Evolutionary conservation across 768 basidiomycete species (phyloP), one percentile per base, ranked within the genome.

Genomic region (Suillus placidus): DNA sequence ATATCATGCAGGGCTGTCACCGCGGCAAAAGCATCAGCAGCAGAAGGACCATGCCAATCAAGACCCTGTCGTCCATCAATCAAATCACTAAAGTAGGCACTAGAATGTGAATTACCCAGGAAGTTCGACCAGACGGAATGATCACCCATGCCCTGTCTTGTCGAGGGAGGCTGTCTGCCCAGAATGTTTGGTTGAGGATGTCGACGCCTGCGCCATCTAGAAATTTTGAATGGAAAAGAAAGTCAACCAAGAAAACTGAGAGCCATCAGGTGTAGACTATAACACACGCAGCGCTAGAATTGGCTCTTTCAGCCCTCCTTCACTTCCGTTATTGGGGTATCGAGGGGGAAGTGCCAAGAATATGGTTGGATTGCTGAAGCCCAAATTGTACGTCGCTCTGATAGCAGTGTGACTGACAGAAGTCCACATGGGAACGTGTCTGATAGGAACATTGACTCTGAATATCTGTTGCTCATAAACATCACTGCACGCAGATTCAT

Each of bases 21-120:
- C 2, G 87, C 78, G 16, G 73, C 75, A 85, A 91, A 92, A 1
- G 85, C 89, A 71, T 95, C 93, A 16, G 77, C 73, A 13, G 89
- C 81, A 71, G 92, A 94, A 5, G 89, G 88, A 0, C 94, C 95
- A 71, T 94, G 95, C 95, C 95, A 97, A 75, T 97, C 95, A 52
- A 95, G 81, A 1, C 95, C 95, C 92, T 93, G 49, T 8, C 61
- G 18, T 37, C 38, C 20, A 54, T 43, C 12, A 26, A 54, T 55
- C 34, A 66, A 26, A 32, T 64, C 4, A 26, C 40, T 32, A n/a
- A 20, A 32, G 6, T 18, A 42, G 16, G 58, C 1, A 13, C 38
- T 42, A 16, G 23, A 23, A 49, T 14, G 55, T 5, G 38, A 60
- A 18, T 61, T 73, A 90, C 92, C 95, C 95, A 97, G 34, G 90